phyloP scores from a whole-genome alignment of 805 yeast species.

The Millerozyma acaciae region DNA sequence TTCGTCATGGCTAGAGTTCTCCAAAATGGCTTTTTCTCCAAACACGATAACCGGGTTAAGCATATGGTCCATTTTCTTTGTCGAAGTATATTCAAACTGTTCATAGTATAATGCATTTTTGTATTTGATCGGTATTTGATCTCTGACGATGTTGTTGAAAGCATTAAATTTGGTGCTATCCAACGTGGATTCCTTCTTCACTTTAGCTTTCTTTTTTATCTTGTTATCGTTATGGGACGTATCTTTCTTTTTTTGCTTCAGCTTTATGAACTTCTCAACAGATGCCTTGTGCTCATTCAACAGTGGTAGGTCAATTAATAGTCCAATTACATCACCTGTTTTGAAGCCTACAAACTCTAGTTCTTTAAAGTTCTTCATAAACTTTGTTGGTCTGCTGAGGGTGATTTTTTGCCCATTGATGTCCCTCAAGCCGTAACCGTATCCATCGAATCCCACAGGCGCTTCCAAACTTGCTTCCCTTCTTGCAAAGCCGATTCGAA shows the following conservation, averaged over 20 bases:
- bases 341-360: slow-evolving; percentile 44
- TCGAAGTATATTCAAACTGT: slow-evolving; percentile 71
- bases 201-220: slow-evolving; percentile 9
- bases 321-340: slow-evolving; percentile 80
- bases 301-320: slow-evolving; percentile 67
- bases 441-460: slow-evolving; percentile 93
- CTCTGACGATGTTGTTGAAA: slow-evolving; percentile 56
- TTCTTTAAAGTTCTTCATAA: slow-evolving; percentile 28
- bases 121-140: slow-evolving; percentile 83
- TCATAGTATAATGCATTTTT: slow-evolving; percentile 77
- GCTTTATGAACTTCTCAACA: slow-evolving; percentile 27
- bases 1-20: slow-evolving; percentile 28
- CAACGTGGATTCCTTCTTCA: slow-evolving; percentile 12
- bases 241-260: slow-evolving; percentile 4
- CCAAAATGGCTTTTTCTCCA: slow-evolving; percentile 63
- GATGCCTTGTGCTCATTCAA: slow-evolving; percentile 41
- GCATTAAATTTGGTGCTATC: slow-evolving; percentile 17
- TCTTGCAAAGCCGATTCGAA: slow-evolving; percentile 78
- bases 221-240: slow-evolving; percentile 6
- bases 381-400: slow-evolving; percentile 59
- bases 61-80: slow-evolving; percentile 69
- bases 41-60: slow-evolving; percentile 67
- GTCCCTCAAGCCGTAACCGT: slow-evolving; percentile 89
- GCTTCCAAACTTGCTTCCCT: slow-evolving; percentile 89
- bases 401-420: slow-evolving; percentile 72